Base-by-base conservation (phyloP, 495 filamentous ascomycete genomes). In the Podospora conica region DNA sequence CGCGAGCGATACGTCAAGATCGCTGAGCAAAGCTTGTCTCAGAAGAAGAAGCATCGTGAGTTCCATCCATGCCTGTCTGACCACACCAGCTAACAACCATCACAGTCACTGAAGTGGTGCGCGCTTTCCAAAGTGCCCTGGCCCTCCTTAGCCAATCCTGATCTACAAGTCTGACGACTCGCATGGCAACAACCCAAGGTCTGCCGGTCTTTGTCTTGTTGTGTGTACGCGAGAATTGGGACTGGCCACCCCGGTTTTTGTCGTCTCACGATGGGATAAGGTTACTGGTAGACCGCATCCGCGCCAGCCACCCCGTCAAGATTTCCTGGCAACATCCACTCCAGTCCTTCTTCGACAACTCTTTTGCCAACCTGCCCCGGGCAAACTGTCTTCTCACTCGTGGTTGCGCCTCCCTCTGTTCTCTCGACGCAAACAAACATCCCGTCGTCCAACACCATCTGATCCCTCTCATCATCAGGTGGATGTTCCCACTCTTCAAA, bases 41-140 rank as follows among this genome's bases (percentile, higher is more conserved):
- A 87, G 66, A 93, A 90, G 79, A 88, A 88, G 72, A 79, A 85
- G 58, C 91, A 94, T 70, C 87, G 90, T 92, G 78, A 75, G 87
- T 78, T 20, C 28, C 53, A 58, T 40, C 23, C 12, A 7, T 60
- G 29, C 9, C 31, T 22, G 48, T 10, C 29, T 29, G 9, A 21
- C 56, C 55, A 24, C 55, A 59, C 54, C 61, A 60, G 20, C 70
- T 72, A 63, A 72, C 68, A 22, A 11, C 5, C 21, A 3, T 27
- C 8, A 66, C 40, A 92, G 90, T 92, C 71, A 80, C 81, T 55
- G 84, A 91, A 69, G 91, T 95, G 53, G 90, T 95, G 10, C 84
- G 86, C 69, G 91, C 91, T 28, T 95, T 95, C 71, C 85, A 93
- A 72, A 91, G 82, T 74, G 91, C 91, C 58, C 77, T 94, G 24